Conservation (phyloP, 148 eudicot species). For the Diospyros lotus region DNA sequence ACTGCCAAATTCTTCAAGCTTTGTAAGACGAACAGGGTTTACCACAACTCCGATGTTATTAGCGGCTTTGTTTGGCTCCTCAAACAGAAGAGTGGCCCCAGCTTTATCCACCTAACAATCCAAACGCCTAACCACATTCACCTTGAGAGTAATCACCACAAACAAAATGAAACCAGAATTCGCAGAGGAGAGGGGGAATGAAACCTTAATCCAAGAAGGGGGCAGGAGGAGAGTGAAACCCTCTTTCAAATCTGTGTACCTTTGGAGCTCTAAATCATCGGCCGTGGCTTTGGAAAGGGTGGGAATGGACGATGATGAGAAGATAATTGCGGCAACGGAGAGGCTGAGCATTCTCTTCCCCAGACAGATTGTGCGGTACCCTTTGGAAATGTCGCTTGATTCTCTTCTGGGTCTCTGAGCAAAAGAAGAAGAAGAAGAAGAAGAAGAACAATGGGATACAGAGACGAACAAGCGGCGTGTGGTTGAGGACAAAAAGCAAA, state of each 20-base stretch:
- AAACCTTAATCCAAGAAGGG: constrained; percentile 67
- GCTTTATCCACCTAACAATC: constrained; percentile 74
- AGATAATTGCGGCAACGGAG: constrained; percentile 38
- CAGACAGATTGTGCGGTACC: neutral
- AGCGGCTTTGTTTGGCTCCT: constrained; percentile 62
- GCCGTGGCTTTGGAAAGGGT: constrained; percentile 29
- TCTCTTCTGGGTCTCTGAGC: neutral
- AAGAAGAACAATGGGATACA: neutral
- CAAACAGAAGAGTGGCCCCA: constrained; percentile 79
- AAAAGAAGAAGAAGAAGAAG: neutral
- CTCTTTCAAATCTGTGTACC: constrained; percentile 54
- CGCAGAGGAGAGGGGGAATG: neutral
- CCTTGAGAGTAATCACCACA: neutral
- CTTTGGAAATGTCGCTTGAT: neutral
- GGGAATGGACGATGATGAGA: constrained; percentile 20
- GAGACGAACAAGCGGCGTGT: neutral
- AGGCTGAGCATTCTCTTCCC: constrained; percentile 45
- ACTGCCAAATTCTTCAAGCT: constrained; percentile 65
- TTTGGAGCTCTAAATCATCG: constrained; percentile 36
- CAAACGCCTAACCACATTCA: neutral
- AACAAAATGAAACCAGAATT: neutral
- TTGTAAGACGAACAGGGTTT: constrained; percentile 64
- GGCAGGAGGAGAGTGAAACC: constrained; percentile 84
- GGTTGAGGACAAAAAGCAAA: constrained; percentile 7
- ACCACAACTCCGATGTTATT: constrained; percentile 87